phyloP scores from a whole-genome alignment of 805 yeast species.

The Kuraishia hungarica region DNA sequence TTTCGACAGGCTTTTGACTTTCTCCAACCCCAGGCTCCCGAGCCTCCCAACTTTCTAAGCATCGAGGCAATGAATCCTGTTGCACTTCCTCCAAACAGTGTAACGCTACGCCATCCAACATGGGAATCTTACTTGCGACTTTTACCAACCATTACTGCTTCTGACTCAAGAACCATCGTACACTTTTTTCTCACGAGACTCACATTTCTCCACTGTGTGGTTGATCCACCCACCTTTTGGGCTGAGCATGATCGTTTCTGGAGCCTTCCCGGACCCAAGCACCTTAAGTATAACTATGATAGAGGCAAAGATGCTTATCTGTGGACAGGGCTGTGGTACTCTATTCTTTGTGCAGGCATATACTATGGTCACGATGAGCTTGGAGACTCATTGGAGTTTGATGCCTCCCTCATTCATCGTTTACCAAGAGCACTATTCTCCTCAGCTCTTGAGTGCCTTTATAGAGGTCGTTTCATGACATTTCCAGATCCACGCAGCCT shows the following conservation, averaged over 20 bases:
- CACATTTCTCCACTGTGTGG: constrained; percentile 32
- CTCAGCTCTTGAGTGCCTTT: constrained; percentile 22
- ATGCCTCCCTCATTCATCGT: constrained; percentile 17
- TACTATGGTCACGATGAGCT: constrained; percentile 17
- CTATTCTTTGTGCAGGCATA: constrained; percentile 20
- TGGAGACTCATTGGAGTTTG: constrained; percentile 11
- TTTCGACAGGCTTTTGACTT: background rate
- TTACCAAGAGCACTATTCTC: constrained; percentile 20
- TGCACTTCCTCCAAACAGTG: background rate
- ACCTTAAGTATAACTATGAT: constrained; percentile 16
- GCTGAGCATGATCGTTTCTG: constrained; percentile 43
- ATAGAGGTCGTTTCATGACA: constrained; percentile 24
- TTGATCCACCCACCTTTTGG: constrained; percentile 56
- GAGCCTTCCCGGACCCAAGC: constrained; percentile 13
- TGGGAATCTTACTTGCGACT: constrained; percentile 18
- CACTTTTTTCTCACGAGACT: constrained; percentile 11
- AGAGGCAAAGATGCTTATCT: constrained; percentile 16
- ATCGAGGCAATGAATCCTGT: background rate
- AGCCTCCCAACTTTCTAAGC: background rate
- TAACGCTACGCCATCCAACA: constrained; percentile 2
- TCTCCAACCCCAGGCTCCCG: background rate
- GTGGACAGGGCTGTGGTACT: constrained; percentile 22
- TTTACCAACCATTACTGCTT: constrained; percentile 9
- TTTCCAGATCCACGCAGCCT: constrained; percentile 17
- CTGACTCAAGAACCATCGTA: constrained; percentile 13